Evolutionary conservation across 1,139 yeast genomes (phyloP).

Genomic region (Kluyveromyces sp.): DNA sequence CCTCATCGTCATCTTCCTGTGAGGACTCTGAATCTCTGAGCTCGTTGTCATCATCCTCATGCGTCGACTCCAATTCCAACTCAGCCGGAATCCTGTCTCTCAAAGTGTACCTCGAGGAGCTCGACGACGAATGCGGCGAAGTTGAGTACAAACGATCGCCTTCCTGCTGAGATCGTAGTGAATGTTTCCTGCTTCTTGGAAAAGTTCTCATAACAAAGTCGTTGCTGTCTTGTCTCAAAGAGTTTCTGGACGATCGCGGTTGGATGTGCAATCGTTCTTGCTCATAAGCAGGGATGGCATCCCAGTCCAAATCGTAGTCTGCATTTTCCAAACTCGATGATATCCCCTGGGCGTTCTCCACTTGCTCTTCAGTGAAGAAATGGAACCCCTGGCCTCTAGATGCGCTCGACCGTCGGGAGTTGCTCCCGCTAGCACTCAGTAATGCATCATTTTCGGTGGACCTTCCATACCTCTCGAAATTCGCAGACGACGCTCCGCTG

Average conservation of each 20-base stretch:
- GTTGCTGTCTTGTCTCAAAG: conserved; percentile 16
- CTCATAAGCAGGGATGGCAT: conserved; percentile 40
- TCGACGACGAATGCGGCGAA: conserved; percentile 31
- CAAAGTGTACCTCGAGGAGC: conserved; percentile 34
- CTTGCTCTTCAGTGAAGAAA: conserved; percentile 76
- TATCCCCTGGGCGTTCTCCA: conserved; percentile 77
- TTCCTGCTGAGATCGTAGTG: conserved; percentile 16
- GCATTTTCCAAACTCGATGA: conserved; percentile 66
- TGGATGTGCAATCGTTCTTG: conserved; percentile 34
- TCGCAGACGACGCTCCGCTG: conserved; percentile 23
- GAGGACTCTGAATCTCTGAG: conserved; percentile 18
- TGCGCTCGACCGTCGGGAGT: conserved; percentile 17
- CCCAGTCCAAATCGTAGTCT: conserved; percentile 67
- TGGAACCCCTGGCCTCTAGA: conserved; percentile 44
- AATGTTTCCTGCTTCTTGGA: conserved; percentile 14
- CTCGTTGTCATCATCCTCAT: conserved; percentile 18
- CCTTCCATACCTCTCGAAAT: conserved; percentile 29
- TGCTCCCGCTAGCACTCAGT: conserved; percentile 4
- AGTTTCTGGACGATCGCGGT: conserved; percentile 25
- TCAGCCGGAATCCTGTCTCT: conserved; percentile 41
- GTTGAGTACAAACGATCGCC: conserved; percentile 13
- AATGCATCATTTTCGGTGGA: conserved; percentile 28
- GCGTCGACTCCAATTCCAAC: conserved; percentile 28
- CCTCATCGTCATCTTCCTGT: conserved; percentile 12
- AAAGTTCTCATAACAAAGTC: conserved; percentile 9